Base-by-base conservation (phyloP, 2,329 filamentous ascomycete genomes). In the Ceratocystis alfenasii region DNA sequence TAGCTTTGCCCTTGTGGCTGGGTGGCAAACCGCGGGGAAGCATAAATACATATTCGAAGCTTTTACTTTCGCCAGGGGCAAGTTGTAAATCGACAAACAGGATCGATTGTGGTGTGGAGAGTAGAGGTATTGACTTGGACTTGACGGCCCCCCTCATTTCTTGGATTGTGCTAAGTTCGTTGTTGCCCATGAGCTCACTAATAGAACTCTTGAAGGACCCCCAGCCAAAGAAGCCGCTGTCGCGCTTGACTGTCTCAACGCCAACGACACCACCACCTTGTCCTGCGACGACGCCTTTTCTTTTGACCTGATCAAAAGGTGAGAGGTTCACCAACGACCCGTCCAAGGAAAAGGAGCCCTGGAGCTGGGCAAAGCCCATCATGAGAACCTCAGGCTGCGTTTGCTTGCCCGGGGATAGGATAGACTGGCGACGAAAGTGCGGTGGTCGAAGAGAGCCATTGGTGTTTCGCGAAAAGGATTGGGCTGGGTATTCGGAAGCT, bases 321-420 rank as follows among this genome's bases (percentile, higher is more conserved):
- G 85, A 85, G 48, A 95, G 86, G 71, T 95, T 93, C 68, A 99
- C 86, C 25, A 99, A 78, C 1, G 94, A 96, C 0, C 91, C 91
- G 72, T 99, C 94, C 5, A 99, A 77, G 0, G 86, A 90, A 71
- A 99, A 99, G 0, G 89, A 92, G 3, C 94, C 94, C 74, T 90
- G 89, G 1, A 97, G 84, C 71, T 99, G 94, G 2, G 90, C 93
- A 75, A 95, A 99, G 0, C 92, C 94, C 94, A 99, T 99, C 85
- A 99, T 95, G 65, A 99, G 77, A 1, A 87, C 87, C 73, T 97
- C 92, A 0, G 89, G 85, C 48, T 79, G 74, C 50, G 78, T 73
- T 60, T 77, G 76, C 68, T 77, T 76, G 71, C 75, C 68, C 28
- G 55, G 55, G 3, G 28, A 59, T 74, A 72, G 65, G 80, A 71